phyloP scores from a whole-genome alignment of 129 eudicot species.

The Logfia minima region DNA sequence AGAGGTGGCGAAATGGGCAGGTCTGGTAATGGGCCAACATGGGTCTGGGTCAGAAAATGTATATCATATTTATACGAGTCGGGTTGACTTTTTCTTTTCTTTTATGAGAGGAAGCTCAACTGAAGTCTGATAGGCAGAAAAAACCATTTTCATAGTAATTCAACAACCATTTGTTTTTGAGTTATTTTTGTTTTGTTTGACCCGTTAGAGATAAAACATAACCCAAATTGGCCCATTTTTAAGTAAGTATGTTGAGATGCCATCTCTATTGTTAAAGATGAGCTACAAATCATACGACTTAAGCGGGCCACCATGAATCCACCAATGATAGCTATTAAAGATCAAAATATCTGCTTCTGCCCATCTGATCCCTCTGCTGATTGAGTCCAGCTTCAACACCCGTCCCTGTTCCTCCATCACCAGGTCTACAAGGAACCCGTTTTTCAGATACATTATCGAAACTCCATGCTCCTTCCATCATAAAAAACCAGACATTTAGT shows the following conservation, averaged over 20 bases:
- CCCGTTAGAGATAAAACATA: slow-evolving; percentile 5
- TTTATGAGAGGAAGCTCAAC: too few species aligned
- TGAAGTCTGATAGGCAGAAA: too few species aligned
- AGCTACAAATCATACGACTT: slow-evolving; percentile 43
- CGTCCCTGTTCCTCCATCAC: slow-evolving; percentile 42
- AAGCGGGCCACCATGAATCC: slow-evolving; percentile 60
- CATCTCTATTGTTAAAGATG: neutral
- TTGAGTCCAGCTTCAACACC: slow-evolving; percentile 62
- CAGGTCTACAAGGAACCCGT: slow-evolving; percentile 77
- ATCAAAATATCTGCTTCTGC: slow-evolving; percentile 60
- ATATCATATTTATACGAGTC: too few species aligned
- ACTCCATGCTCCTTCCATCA: slow-evolving; percentile 54
- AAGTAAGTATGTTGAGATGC: neutral
- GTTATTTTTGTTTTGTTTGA: neutral
- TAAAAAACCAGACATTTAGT: slow-evolving; percentile 19
- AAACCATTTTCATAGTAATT: too few species aligned
- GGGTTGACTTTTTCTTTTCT: too few species aligned
- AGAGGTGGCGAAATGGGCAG: neutral
- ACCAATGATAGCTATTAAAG: slow-evolving; percentile 92
- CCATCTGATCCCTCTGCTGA: slow-evolving; percentile 51
- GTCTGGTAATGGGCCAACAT: neutral
- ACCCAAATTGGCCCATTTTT: neutral
- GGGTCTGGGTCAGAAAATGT: too few species aligned
- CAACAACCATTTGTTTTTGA: neutral
- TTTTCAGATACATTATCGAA: slow-evolving; percentile 53